These are phyloP conservation scores for Myxozyma kluyveri DNA, from an alignment of 805 yeast species.

Conservation along the genomic window DNA sequence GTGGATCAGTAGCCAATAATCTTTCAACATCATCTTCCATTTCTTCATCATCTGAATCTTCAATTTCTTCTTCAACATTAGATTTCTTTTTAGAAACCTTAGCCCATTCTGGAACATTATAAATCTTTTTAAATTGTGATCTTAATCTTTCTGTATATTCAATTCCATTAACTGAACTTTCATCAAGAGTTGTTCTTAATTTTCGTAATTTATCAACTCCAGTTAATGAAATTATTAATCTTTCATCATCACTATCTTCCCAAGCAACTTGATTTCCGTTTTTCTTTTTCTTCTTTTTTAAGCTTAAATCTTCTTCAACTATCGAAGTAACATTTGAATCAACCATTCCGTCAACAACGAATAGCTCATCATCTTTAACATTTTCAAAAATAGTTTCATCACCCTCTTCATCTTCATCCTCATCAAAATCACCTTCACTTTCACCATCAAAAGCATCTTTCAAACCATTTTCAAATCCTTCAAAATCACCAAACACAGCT, in stretches of 20 bases:
- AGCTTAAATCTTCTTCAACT: background rate
- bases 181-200: constrained; percentile 60
- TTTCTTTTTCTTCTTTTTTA: constrained; percentile 35
- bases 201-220: constrained; percentile 63
- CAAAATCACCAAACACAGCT: constrained; percentile 84
- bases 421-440: constrained; percentile 6
- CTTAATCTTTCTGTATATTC: constrained; percentile 64
- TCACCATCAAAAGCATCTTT: constrained; percentile 44
- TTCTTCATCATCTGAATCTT: constrained; percentile 33
- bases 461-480: constrained; percentile 65
- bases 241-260: constrained; percentile 91
- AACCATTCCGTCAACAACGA: constrained; percentile 31
- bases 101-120: constrained; percentile 87
- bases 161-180: constrained; percentile 53
- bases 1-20: constrained; percentile 35
- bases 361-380: constrained; percentile 25
- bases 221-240: constrained; percentile 56
- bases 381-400: constrained; percentile 19
- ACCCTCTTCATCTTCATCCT: constrained; percentile 8
- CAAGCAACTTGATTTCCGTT: constrained; percentile 52
- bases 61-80: constrained; percentile 35
- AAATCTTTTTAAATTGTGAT: constrained; percentile 65
- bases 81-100: constrained; percentile 35
- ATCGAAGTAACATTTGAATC: constrained; percentile 29
- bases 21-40: constrained; percentile 36